These are phyloP conservation scores for Curvularia sp. DNA, from an alignment of 2,329 filamentous ascomycete genomes.

Conservation along the genomic window DNA sequence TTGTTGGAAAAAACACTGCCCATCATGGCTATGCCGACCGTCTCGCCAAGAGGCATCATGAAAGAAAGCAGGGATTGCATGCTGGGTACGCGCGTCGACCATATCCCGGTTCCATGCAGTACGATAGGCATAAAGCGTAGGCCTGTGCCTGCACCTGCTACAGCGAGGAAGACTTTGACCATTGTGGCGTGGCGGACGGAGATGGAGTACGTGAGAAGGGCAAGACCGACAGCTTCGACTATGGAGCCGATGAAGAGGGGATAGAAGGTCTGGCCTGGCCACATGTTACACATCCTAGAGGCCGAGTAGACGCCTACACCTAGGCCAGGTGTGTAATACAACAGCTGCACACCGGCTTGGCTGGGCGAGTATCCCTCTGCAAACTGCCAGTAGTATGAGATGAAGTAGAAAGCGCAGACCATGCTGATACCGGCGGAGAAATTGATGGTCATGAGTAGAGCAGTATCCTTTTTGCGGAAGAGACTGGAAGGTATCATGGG, in stretches of 20 bases:
- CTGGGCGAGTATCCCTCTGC: slow-evolving; percentile 62
- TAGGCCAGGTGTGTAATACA: slow-evolving; percentile 71
- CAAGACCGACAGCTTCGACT: slow-evolving; percentile 65
- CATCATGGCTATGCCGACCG: slow-evolving; percentile 71
- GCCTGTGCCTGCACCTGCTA: slow-evolving; percentile 69
- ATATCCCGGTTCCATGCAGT: slow-evolving; percentile 69
- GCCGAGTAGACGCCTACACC: slow-evolving; percentile 66
- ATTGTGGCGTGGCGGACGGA: slow-evolving; percentile 57
- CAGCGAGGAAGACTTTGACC: slow-evolving; percentile 71
- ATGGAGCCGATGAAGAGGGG: slow-evolving; percentile 59
- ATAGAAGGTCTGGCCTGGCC: slow-evolving; percentile 67
- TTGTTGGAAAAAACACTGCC: slow-evolving; percentile 72
- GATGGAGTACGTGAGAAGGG: slow-evolving; percentile 65
- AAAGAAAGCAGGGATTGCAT: slow-evolving; percentile 68
- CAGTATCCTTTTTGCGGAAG: slow-evolving; percentile 64
- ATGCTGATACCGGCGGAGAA: slow-evolving; percentile 65
- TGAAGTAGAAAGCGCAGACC: slow-evolving; percentile 70
- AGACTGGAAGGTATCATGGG: slow-evolving; percentile 71
- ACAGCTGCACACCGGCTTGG: slow-evolving; percentile 57
- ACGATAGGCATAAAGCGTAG: slow-evolving; percentile 70
- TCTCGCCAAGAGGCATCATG: slow-evolving; percentile 68
- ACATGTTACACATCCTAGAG: slow-evolving; percentile 66
- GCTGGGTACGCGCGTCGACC: slow-evolving; percentile 63
- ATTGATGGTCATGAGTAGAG: slow-evolving; percentile 68
- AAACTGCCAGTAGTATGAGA: slow-evolving; percentile 71